Percentiles rank a stretch among this genome's conserved stretches.
Evolutionary conservation across 2,329 filamentous ascomycete species (phyloP).

Genomic region (Monascus ruber): DNA sequence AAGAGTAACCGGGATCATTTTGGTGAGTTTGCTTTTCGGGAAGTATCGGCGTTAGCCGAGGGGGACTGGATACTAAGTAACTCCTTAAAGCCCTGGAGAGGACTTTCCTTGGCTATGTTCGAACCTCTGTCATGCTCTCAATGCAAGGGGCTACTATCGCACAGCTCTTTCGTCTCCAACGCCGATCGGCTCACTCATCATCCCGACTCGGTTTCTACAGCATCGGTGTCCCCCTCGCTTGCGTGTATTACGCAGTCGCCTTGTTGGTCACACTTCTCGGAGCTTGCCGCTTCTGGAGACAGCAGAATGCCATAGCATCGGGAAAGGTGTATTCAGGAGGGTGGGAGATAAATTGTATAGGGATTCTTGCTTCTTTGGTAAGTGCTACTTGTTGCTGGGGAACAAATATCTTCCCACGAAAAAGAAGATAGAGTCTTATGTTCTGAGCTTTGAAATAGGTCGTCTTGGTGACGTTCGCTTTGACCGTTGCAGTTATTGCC

Average conservation of each 20-base stretch:
- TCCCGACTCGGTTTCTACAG: conserved; percentile 45
- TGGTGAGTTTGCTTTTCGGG: conserved; percentile 15
- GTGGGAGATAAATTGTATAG: conserved; percentile 45
- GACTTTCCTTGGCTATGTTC: conserved; percentile 62
- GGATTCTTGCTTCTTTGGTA: conserved; percentile 37
- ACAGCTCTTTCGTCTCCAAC: conserved; percentile 54
- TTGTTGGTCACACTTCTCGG: conserved; percentile 44
- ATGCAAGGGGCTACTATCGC: conserved; percentile 55
- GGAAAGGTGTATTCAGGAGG: conserved; percentile 49
- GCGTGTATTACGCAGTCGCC: conserved; percentile 39
- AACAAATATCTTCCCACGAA: not conserved
- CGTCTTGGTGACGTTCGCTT: conserved; percentile 7
- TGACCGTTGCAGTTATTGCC: conserved; percentile 9
- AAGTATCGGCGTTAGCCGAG: not conserved
- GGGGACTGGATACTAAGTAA: not conserved
- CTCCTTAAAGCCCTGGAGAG: conserved; percentile 52
- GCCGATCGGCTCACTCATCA: conserved; percentile 24
- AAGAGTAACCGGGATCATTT: conserved; percentile 33
- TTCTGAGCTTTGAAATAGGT: conserved; percentile 4
- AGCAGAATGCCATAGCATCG: conserved; percentile 47
- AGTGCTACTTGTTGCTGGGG: conserved; percentile 16
- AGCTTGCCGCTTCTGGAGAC: conserved; percentile 47
- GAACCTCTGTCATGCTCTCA: conserved; percentile 57
- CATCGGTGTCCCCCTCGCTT: conserved; percentile 49
- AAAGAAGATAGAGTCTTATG: too few species aligned